Conservation (phyloP, 345 rosid species). For the Schrenkiella parvula region DNA sequence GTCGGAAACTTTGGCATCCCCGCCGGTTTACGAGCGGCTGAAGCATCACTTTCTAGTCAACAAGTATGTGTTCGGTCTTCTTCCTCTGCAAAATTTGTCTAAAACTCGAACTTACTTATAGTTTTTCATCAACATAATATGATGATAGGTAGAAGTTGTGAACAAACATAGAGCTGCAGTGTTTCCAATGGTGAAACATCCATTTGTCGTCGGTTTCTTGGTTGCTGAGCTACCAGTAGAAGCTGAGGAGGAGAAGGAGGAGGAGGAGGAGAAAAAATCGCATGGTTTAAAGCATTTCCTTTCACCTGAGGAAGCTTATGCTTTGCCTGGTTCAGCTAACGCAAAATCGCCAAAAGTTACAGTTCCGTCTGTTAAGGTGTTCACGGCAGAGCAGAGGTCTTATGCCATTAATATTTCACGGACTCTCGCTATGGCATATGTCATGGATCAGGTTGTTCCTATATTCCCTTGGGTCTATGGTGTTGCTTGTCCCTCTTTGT, state of each 20-base stretch:
- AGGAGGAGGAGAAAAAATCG: conserved; percentile 13
- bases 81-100: not conserved
- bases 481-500: not conserved
- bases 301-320: conserved; percentile 55
- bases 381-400: conserved; percentile 59
- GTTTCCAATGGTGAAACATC: conserved; percentile 92
- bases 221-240: conserved; percentile 76
- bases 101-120: not conserved
- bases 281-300: conserved; percentile 29
- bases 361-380: conserved; percentile 37
- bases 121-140: not conserved
- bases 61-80: conserved; percentile 41
- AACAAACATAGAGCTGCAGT: conserved; percentile 64
- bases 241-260: conserved; percentile 15
- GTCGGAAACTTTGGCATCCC: conserved; percentile 74
- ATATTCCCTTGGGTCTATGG: not conserved
- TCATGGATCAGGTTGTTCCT: conserved; percentile 82
- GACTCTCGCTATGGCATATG: conserved; percentile 85
- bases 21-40: conserved; percentile 74
- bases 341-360: conserved; percentile 35
- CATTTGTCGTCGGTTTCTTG: conserved; percentile 88
- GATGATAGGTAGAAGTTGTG: conserved; percentile 59
- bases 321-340: conserved; percentile 37
- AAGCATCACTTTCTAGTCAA: conserved; percentile 73
- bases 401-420: conserved; percentile 69